Evolutionary conservation across 176 grass and related monocot species (phyloP).

Genomic region (Carex cristatella): DNA sequence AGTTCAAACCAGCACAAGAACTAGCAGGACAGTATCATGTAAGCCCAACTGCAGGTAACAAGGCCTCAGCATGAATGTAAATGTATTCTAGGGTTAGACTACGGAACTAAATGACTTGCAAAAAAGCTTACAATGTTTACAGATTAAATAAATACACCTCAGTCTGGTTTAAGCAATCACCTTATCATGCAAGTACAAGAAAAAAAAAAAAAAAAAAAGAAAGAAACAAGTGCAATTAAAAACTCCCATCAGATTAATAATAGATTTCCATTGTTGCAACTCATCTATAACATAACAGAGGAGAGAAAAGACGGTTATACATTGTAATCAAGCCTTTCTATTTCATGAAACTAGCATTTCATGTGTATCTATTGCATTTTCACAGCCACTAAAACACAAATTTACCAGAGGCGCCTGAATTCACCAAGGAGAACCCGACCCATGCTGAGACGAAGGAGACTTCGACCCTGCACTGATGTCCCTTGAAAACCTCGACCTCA

Average conservation of each 20-base stretch:
- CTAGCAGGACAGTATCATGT: background rate
- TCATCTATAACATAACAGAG: background rate
- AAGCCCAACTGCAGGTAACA: background rate
- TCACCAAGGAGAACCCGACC: constrained; percentile 74
- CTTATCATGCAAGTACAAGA: background rate
- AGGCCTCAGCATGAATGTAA: background rate
- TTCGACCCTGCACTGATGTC: constrained; percentile 51
- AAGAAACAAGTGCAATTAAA: background rate
- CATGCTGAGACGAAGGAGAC: constrained; percentile 61
- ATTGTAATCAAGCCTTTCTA: background rate
- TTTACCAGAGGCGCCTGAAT: background rate
- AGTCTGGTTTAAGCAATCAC: background rate
- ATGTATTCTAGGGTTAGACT: background rate
- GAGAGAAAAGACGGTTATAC: background rate
- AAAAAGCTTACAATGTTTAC: background rate
- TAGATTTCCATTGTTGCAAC: background rate
- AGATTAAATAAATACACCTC: background rate
- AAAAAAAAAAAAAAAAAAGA: background rate
- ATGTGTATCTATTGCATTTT: background rate
- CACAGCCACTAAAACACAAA: background rate
- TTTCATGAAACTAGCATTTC: background rate
- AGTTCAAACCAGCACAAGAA: background rate
- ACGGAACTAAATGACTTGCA: background rate
- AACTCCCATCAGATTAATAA: background rate
- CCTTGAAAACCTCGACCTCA: constrained; percentile 75